Conservation (phyloP, 192 early-diverging fungal genomes). For the Phycomyces blakesleeanus region DNA sequence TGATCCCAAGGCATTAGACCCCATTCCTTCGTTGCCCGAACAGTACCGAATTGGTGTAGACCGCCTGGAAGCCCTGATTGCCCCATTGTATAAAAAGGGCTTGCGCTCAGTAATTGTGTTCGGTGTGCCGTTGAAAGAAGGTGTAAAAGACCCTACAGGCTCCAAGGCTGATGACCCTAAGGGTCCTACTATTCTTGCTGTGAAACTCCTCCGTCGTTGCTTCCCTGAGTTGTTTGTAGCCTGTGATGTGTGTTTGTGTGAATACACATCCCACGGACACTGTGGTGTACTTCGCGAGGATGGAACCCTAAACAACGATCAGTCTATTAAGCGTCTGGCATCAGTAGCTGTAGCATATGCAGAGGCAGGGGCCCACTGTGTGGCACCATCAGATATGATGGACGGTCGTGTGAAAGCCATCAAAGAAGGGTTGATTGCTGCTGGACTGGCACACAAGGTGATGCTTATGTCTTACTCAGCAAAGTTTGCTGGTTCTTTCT, state of each 20-base stretch:
- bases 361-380: conserved; percentile 85
- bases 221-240: conserved; percentile 84
- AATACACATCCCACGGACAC: conserved; percentile 95
- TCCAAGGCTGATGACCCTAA: conserved; percentile 78
- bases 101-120: conserved; percentile 86
- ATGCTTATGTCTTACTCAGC: conserved; percentile 95
- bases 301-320: conserved; percentile 79
- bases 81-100: conserved; percentile 84
- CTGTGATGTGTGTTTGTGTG: conserved; percentile 96
- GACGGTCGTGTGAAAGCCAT: conserved; percentile 91
- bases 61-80: conserved; percentile 69
- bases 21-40: conserved; percentile 81
- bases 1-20: conserved; percentile 66
- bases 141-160: conserved; percentile 70
- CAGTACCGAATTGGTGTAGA: conserved; percentile 84
- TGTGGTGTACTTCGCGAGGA: conserved; percentile 81
- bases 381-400: conserved; percentile 98
- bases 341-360: conserved; percentile 86
- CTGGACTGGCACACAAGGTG: conserved; percentile 73
- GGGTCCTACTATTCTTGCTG: conserved; percentile 81
- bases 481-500: conserved; percentile 93
- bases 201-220: conserved; percentile 67
- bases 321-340: conserved; percentile 73
- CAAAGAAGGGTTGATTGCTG: conserved; percentile 75
- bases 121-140: conserved; percentile 82